phyloP scores from a whole-genome alignment of 1,284 basidiomycete genomes.

The Pterula multifida region DNA sequence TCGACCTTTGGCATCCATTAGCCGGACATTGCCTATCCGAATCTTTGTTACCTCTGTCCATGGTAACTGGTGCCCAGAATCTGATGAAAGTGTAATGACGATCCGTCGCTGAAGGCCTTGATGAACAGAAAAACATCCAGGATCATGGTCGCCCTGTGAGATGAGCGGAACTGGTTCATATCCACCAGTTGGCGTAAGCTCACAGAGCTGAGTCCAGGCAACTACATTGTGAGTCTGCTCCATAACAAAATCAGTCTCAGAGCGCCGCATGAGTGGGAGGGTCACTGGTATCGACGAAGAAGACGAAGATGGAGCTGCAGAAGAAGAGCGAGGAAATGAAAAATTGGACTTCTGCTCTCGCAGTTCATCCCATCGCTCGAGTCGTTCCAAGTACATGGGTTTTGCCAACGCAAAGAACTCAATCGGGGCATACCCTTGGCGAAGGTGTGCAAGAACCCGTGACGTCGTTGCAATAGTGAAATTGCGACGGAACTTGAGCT shows the following conservation, averaged over 20 bases:
- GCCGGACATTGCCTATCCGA: conserved; percentile 70
- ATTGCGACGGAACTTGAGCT: conserved; percentile 69
- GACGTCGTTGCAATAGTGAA: conserved; percentile 69
- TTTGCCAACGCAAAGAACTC: conserved; percentile 81
- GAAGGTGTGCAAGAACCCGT: conserved; percentile 64
- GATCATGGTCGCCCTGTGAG: conserved; percentile 67
- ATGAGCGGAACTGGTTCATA: conserved; percentile 81
- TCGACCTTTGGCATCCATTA: conserved; percentile 78
- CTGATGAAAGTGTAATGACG: conserved; percentile 66
- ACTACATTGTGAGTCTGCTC: conserved; percentile 86
- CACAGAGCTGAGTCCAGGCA: conserved; percentile 77
- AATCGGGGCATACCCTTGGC: conserved; percentile 68
- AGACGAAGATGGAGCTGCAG: conserved; percentile 15
- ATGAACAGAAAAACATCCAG: conserved; percentile 80
- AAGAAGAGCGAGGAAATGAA: conserved; percentile 19
- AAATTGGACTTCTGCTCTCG: conserved; percentile 47
- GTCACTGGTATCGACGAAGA: conserved; percentile 25
- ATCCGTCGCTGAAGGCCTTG: conserved; percentile 90
- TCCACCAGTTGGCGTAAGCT: conserved; percentile 75
- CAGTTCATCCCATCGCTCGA: conserved; percentile 88
- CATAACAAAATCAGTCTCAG: conserved; percentile 86
- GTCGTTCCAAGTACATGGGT: conserved; percentile 72
- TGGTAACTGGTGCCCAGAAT: conserved; percentile 80
- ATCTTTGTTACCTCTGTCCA: conserved; percentile 77
- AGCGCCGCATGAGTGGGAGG: conserved; percentile 70